A percentile compares a stretch with the other conserved stretches of the same genome.
Conservation (phyloP, 179 eudicot species). For the Pouteria campechiana region DNA sequence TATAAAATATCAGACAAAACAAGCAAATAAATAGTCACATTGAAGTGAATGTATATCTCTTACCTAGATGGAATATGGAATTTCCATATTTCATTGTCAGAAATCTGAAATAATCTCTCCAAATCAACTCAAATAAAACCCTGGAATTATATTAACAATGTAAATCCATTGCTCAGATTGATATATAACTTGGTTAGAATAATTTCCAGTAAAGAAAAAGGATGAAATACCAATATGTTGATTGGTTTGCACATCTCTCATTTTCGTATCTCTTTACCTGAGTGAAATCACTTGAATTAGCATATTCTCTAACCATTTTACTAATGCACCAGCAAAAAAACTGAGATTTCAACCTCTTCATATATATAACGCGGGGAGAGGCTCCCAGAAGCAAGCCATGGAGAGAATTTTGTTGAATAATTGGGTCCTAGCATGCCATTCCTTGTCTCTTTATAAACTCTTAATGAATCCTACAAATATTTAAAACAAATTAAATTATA, state of each 20-base stretch:
- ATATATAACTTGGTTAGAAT: no score
- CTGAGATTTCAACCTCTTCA: slow-evolving; percentile 44
- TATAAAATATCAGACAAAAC: no score
- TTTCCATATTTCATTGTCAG: slow-evolving; percentile 73
- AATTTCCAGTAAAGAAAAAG: neutral
- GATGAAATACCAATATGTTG: slow-evolving; percentile 70
- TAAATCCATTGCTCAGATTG: neutral
- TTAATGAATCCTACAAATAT: slow-evolving; percentile 48
- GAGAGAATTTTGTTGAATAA: slow-evolving; percentile 94
- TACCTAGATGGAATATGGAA: slow-evolving; percentile 71
- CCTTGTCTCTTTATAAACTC: slow-evolving; percentile 63
- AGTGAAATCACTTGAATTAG: neutral
- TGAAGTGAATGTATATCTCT: no score
- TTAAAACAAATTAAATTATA: no score
- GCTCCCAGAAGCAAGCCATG: slow-evolving; percentile 92
- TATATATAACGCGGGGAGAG: slow-evolving; percentile 75
- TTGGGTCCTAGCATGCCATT: slow-evolving; percentile 94
- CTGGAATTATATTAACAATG: slow-evolving; percentile 27
- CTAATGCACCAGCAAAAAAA: neutral
- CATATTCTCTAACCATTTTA: no score
- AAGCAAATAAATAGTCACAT: neutral
- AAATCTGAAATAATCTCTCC: slow-evolving; percentile 97
- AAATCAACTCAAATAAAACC: slow-evolving; percentile 83
- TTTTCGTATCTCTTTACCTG: slow-evolving; percentile 81
- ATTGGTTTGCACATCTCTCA: slow-evolving; percentile 62